Evolutionary conservation across 2,329 filamentous ascomycete genomes (phyloP).

Genomic region (Ophiostoma himal-ulmi): DNA sequence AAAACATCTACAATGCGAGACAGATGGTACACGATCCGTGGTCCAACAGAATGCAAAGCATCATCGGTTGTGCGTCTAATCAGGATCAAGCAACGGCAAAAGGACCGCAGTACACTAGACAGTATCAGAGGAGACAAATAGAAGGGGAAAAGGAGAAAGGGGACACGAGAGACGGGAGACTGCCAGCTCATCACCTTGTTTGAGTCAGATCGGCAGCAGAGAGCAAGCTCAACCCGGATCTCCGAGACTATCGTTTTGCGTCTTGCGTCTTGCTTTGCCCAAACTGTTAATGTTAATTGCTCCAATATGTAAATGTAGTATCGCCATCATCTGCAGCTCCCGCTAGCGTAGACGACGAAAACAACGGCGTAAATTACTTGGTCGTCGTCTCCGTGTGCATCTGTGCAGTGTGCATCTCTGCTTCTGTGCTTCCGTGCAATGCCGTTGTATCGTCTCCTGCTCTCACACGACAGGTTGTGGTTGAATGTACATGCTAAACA

Average conservation of each 20-base stretch:
- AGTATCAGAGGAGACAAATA: background rate
- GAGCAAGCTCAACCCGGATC: background rate
- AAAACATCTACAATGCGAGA: background rate
- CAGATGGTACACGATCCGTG: background rate
- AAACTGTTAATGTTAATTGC: no score
- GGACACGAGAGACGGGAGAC: background rate
- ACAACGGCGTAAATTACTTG: background rate
- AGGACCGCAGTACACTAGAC: background rate
- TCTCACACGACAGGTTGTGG: background rate
- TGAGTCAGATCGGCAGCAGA: background rate
- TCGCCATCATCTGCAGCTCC: background rate
- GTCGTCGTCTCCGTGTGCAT: background rate
- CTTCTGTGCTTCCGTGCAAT: background rate
- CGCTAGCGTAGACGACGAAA: background rate
- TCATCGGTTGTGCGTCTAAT: background rate
- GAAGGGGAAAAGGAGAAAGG: background rate
- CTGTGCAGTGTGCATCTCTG: background rate
- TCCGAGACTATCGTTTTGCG: background rate
- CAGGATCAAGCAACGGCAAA: background rate
- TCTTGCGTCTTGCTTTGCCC: background rate
- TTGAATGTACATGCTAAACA: no score
- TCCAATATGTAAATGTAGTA: background rate
- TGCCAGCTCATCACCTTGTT: background rate
- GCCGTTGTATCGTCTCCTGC: background rate
- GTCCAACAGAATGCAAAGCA: background rate